Base-by-base conservation (phyloP, 2,329 filamentous ascomycete species). In the Diaporthe vexans region DNA sequence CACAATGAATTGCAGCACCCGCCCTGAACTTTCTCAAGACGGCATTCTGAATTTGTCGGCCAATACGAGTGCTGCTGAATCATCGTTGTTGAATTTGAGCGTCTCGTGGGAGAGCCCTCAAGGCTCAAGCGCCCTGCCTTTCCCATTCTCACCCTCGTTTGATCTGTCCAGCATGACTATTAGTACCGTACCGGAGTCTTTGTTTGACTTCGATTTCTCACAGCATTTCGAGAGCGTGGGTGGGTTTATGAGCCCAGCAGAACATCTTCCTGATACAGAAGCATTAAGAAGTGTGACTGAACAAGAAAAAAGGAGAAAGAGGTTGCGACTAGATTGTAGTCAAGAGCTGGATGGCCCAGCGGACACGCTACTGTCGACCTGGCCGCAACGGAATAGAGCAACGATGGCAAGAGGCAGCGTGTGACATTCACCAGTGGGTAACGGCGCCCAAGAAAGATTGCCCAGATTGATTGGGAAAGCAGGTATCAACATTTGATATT, bases 161-260 rank as follows among this genome's bases (percentile, higher is more conserved):
- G 59, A 48, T n/a, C 40, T 63, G 4, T 63, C 59, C 4, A 7
- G 40, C 19, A 63, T 63, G 40, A 63, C 46, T 15, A 48, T 48
- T 21, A 63, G 59, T 17, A 21, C 9, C 15, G 59, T 46, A 8
- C 11, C 59, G 9, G 59, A 63, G 26, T 48, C 40, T 33, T 26
- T 63, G 2, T 63, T 63, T 29, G 59, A 63, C 10, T 63, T 63
- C 9, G 59, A 63, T n/a, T 63, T 63, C 59, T 46, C 59, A 48
- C 59, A 63, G 40, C 40, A 63, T 63, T 63, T 63, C 10, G 59
- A 63, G 17, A 63, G 26, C 5, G 40, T 29, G 17, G 59, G 40
- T 40, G 59, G n/a, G 0, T 63, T 63, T 26, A 46, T 63, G 10
- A 63, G 59, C 24, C 59, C 59, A 33, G 40, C 59, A 63, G 59